phyloP scores from a whole-genome alignment of 371 early-diverging fungal species.

The Entomophthora muscae region DNA sequence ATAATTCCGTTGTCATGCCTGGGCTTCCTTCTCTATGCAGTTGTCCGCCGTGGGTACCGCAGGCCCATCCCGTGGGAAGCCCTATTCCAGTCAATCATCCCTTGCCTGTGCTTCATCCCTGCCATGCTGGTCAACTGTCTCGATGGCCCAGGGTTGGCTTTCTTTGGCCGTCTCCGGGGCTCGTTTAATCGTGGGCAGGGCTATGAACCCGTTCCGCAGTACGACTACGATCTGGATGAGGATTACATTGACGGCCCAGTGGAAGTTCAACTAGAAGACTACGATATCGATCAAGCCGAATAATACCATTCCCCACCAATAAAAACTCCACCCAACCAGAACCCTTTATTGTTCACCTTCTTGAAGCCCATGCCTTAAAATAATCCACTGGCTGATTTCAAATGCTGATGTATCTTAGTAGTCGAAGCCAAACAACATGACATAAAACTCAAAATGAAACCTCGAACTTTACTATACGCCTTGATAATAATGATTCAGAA shows the following conservation, averaged over 20 bases:
- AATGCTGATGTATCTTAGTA: no score
- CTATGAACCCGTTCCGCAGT: constrained; percentile 7
- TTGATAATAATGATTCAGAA: no score
- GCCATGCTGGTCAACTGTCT: neutral
- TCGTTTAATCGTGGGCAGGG: neutral
- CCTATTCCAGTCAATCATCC: neutral
- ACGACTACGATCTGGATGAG: constrained; percentile 8
- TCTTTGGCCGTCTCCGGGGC: neutral
- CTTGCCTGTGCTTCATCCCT: constrained; percentile 5
- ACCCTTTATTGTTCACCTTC: no score
- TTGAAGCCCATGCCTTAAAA: no score
- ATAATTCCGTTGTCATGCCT: neutral
- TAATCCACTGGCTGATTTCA: no score
- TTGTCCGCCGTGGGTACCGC: neutral
- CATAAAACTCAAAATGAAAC: no score
- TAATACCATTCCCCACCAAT: no score
- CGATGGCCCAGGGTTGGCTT: neutral
- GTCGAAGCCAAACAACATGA: no score
- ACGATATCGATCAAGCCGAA: neutral
- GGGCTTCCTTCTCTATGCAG: neutral
- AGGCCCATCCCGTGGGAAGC: neutral
- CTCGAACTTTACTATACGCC: no score
- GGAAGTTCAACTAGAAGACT: neutral
- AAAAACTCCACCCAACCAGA: no score
- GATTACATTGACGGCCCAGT: constrained; percentile 6